These are phyloP conservation scores for Populus deltoides DNA, from an alignment of 345 rosid genomes.

Conservation along the genomic window DNA sequence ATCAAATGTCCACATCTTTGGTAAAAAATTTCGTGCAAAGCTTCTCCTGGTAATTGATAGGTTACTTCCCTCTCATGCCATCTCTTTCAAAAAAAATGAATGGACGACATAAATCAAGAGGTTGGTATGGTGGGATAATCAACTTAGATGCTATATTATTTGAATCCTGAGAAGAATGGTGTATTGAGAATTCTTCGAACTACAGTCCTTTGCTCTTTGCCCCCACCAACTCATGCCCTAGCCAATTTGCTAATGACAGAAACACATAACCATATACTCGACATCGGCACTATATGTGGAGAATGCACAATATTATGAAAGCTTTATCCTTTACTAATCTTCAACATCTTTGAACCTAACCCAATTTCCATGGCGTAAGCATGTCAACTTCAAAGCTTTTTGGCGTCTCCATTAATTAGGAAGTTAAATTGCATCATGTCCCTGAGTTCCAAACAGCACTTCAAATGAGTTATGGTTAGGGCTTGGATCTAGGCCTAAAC, in stretches of 20 bases:
- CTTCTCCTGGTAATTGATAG: constrained; percentile 14
- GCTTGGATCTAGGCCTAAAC: background rate
- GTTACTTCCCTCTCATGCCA: constrained; percentile 3
- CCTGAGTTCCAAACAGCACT: background rate
- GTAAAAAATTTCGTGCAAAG: constrained; percentile 5
- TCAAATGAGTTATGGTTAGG: background rate
- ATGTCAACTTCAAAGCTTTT: constrained; percentile 21
- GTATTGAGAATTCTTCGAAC: constrained; percentile 14
- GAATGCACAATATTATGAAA: constrained; percentile 5
- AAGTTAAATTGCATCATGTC: background rate
- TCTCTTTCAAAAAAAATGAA: constrained; percentile 7
- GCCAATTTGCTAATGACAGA: constrained; percentile 27
- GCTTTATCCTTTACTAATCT: constrained; percentile 13
- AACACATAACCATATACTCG: constrained; percentile 10
- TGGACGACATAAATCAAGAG: constrained; percentile 10
- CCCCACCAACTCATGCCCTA: constrained; percentile 15
- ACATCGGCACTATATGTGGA: constrained; percentile 18
- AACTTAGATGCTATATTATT: background rate
- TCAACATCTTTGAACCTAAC: constrained; percentile 27
- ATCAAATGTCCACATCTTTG: constrained; percentile 12
- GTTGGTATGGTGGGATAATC: background rate
- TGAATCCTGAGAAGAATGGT: background rate
- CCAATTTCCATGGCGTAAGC: constrained; percentile 14
- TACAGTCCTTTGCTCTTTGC: constrained; percentile 9
- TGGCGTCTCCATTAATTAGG: constrained; percentile 30